Evolutionary conservation across 768 basidiomycete genomes (phyloP).

Genomic region (Gelatoporia subvermispora): DNA sequence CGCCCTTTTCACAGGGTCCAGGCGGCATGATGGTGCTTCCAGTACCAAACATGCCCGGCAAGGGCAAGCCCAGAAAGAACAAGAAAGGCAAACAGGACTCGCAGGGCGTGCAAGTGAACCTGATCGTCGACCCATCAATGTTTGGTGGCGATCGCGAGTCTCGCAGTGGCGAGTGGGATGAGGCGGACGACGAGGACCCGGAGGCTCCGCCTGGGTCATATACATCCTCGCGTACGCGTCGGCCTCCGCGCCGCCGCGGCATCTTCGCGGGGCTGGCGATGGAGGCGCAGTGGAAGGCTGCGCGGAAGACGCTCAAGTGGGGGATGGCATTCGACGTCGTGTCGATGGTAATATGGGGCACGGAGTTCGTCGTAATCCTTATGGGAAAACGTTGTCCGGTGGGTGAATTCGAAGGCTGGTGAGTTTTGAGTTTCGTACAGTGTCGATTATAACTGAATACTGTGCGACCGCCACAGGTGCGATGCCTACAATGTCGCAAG

Average conservation of each 20-base stretch:
- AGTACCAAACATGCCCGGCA: slow-evolving; percentile 46
- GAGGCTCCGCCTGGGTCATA: slow-evolving; percentile 28
- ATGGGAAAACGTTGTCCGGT: slow-evolving; percentile 60
- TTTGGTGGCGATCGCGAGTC: slow-evolving; percentile 31
- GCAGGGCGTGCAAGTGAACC: slow-evolving; percentile 63
- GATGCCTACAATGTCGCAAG: slow-evolving; percentile 66
- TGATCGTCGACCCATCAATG: slow-evolving; percentile 64
- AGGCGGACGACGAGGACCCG: slow-evolving; percentile 33
- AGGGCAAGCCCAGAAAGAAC: slow-evolving; percentile 40
- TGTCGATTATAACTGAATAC: slow-evolving; percentile 5
- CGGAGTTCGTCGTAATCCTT: slow-evolving; percentile 54
- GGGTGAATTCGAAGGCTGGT: slow-evolving; percentile 63
- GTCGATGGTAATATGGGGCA: slow-evolving; percentile 50
- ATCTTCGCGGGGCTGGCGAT: slow-evolving; percentile 57
- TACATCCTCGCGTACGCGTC: slow-evolving; percentile 23
- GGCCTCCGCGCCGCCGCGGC: slow-evolving; percentile 38
- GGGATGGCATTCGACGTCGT: slow-evolving; percentile 44
- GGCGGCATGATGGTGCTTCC: slow-evolving; percentile 60
- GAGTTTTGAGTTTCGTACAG: slow-evolving; percentile 18
- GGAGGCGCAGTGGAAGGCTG: slow-evolving; percentile 59
- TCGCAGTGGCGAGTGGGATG: slow-evolving; percentile 35
- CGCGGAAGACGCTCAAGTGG: slow-evolving; percentile 50
- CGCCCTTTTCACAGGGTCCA: slow-evolving; percentile 16
- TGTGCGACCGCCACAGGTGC: slow-evolving; percentile 42
- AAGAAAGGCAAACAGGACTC: slow-evolving; percentile 24